Base-by-base conservation (phyloP, 2,329 filamentous ascomycete genomes). In the Neonectria punicea region DNA sequence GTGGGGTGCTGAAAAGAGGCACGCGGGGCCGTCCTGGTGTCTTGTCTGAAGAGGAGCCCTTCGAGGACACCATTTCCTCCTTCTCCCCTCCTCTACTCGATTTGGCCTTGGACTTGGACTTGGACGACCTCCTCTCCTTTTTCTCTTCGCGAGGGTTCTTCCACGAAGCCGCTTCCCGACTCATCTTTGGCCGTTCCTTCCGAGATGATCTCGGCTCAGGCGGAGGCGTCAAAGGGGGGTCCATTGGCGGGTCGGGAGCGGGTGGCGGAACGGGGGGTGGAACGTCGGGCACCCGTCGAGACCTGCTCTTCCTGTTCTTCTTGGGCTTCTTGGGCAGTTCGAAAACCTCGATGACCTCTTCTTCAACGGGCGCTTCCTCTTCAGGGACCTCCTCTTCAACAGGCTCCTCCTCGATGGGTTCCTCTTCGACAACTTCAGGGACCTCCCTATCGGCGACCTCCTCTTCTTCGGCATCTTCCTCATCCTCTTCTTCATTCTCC, bases 181-280 rank as follows among this genome's bases (percentile, higher is more conserved):
- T 92, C 68, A 94, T 88, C 74, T 91, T 93, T 30, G 91, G 82
- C 14, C 93, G 91, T 68, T 97, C 92, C 76, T 92, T 97, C 80
- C 89, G 93, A 4, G 84, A 84, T 5, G 86, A 88, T 65, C 84
- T 89, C 13, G 85, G 80, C 55, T 90, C 88, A 16, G 87, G 80
- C 5, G 85, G 83, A 30, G 86, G 84, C 8, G 84, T 82, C 51
- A 82, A 76, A 8, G 66, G 63, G 20, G 41, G 47, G 6, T 65
- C 63, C 36, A 58, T 39, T 3, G 82, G 82, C 7, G 84, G 78
- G 18, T 83, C 82, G 22, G 84, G 83, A 7, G 80, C 80, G 9
- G 84, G 77, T 9, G 39, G 39, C 10, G 39, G 39, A 43, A 39
- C 36, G 6, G 36, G 14, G 5, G 81, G 80, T 0, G 82, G 80